Evolutionary conservation across 768 basidiomycete genomes (phyloP), one percentile per base, ranked within the genome.

Genomic region (Gelatoporia subvermispora): DNA sequence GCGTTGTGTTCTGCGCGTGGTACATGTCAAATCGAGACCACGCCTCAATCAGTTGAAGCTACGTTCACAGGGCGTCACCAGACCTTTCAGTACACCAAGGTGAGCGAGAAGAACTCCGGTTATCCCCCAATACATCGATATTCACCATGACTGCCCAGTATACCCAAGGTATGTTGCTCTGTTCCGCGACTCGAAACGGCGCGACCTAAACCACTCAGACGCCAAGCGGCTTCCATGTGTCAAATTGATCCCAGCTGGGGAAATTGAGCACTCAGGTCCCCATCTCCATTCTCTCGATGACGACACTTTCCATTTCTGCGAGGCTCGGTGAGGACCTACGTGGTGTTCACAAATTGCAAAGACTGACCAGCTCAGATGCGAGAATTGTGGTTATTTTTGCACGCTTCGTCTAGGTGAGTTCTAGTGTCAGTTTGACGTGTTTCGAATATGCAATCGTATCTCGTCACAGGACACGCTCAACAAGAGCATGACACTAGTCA

Each of bases 21-120:
- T 3, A 76, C 75, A 17, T 84, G 82, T 47, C 69, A 81, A 40
- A 82, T 84, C 13, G 74, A 82, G 44, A 79, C 75, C 0, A 67
- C 72, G 0, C 82, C 82, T 0, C 74, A 77, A 45, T 76, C 80
- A 0, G 73, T 84, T 28, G 76, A 82, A 55, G 78, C 80, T 4
- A 82, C 79, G 0, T 84, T 84, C 53, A 75, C 73, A 0, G 83
- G 82, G 0, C 67, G 62, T 49, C 76, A 82, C 42, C 78, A 81
- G 50, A 80, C 74, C 1, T 84, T 82, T 55, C 74, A 78, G 56
- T 84, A 79, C 43, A 84, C 83, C 0, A 84, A 83, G 70, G 82
- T 78, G 24, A 18, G 17, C 20, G 25, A 21, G 17, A 1, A 35
- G 1, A 9, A 5, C 43, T n/a, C 16, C n/a, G 7, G 7, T 17